Evolutionary conservation across 495 filamentous ascomycete genomes (phyloP).

Genomic region (Achaetomiella virescens): DNA sequence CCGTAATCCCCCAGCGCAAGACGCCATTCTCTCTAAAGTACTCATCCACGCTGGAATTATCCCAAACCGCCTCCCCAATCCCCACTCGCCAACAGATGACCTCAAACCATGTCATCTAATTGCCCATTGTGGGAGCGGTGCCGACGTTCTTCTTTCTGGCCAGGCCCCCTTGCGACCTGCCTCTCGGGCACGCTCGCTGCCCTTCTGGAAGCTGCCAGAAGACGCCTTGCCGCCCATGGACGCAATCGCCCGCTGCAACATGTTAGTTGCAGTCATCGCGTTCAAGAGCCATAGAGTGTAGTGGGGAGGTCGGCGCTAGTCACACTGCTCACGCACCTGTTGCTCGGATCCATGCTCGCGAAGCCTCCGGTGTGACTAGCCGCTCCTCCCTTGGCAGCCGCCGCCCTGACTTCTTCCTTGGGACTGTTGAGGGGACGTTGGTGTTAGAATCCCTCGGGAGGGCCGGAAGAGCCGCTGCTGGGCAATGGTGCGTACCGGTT

Average conservation of each 20-base stretch:
- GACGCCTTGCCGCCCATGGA: slow-evolving; percentile 44
- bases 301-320: too few species aligned
- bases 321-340: slow-evolving; percentile 3
- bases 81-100: too few species aligned
- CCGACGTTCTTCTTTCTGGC: too few species aligned
- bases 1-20: too few species aligned
- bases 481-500: slow-evolving; percentile 35
- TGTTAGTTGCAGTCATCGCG: not conserved
- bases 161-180: slow-evolving; percentile 13
- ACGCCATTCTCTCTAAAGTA: too few species aligned
- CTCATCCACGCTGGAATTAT: too few species aligned
- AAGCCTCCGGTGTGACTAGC: slow-evolving; percentile 28
- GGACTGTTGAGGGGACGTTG: too few species aligned
- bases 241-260: slow-evolving; percentile 37
- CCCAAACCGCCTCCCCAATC: too few species aligned
- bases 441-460: too few species aligned
- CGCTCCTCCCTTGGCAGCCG: slow-evolving; percentile 48
- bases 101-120: too few species aligned
- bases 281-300: not conserved
- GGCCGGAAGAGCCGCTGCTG: not conserved
- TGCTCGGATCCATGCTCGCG: slow-evolving; percentile 13
- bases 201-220: slow-evolving; percentile 13
- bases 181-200: slow-evolving; percentile 9
- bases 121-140: too few species aligned
- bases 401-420: slow-evolving; percentile 52